Conservation (phyloP, 1,284 basidiomycete genomes). For the Sanghuangporus baumii region DNA sequence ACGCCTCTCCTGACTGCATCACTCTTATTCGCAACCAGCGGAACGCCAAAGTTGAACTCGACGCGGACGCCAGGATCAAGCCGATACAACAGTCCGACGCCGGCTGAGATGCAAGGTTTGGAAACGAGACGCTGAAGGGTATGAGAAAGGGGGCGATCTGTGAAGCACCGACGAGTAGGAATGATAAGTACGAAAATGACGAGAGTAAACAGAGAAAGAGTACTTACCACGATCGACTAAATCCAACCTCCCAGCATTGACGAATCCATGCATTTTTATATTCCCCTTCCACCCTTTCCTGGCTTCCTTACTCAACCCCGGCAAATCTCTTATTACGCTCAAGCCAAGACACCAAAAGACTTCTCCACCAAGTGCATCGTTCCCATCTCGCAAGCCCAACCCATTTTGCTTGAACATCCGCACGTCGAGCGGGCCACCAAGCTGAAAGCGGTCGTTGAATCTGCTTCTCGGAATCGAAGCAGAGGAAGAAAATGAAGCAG, state of each 20-base stretch:
- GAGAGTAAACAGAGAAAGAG: constrained; percentile 1
- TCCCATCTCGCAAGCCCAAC: constrained; percentile 76
- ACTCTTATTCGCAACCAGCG: constrained; percentile 70
- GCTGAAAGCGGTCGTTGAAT: constrained; percentile 86
- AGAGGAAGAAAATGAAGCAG: constrained; percentile 45
- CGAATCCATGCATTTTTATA: constrained; percentile 78
- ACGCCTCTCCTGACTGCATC: constrained; percentile 80
- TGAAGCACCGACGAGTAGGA: background rate
- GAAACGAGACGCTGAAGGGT: constrained; percentile 34
- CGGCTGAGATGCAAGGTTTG: constrained; percentile 70
- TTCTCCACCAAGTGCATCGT: constrained; percentile 85
- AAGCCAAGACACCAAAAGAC: constrained; percentile 81
- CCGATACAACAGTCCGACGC: constrained; percentile 87
- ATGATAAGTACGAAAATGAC: background rate
- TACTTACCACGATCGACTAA: constrained; percentile 48
- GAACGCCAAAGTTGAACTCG: constrained; percentile 91
- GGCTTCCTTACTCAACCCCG: constrained; percentile 33
- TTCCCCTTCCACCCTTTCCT: constrained; percentile 65
- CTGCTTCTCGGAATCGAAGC: constrained; percentile 38
- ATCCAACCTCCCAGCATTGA: constrained; percentile 85
- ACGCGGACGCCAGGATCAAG: constrained; percentile 74
- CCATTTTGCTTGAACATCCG: constrained; percentile 83
- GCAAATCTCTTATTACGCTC: constrained; percentile 78
- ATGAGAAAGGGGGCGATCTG: constrained; percentile 37
- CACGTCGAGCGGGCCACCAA: constrained; percentile 90